A percentile compares a stretch with the other conserved stretches of the same genome.
These are phyloP conservation scores for Filobasidium wieringae DNA, from an alignment of 768 basidiomycete genomes.

Conservation along the genomic window DNA sequence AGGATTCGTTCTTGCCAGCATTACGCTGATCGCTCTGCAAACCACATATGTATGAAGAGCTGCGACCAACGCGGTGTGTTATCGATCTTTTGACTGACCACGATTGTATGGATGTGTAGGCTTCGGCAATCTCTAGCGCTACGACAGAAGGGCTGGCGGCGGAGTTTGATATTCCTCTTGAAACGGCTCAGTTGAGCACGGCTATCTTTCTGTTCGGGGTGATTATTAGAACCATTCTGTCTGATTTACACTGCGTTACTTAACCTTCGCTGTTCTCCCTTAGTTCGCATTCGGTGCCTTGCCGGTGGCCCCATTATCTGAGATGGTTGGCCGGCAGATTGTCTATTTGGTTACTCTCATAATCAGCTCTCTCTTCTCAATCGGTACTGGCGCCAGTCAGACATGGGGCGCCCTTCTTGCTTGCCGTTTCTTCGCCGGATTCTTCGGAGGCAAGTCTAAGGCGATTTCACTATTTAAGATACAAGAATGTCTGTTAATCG, in stretches of 20 bases:
- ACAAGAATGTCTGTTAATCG: background rate
- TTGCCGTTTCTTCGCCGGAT: background rate
- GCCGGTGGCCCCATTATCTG: background rate
- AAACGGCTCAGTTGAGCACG: background rate
- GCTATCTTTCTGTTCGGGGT: background rate
- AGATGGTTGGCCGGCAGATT: background rate
- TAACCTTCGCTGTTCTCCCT: background rate
- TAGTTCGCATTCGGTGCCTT: slow-evolving; percentile 7
- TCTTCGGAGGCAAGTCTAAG: background rate
- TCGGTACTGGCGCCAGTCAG: background rate
- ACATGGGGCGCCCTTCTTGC: background rate
- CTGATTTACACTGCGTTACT: background rate
- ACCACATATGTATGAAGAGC: background rate
- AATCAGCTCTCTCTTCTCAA: background rate
- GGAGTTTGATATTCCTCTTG: background rate
- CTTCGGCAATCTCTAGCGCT: background rate
- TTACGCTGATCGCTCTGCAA: background rate
- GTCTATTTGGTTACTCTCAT: slow-evolving; percentile 1
- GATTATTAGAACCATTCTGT: too few relatives aligned
- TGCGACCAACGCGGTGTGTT: too few relatives aligned
- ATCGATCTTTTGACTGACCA: too few relatives aligned
- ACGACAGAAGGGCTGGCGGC: background rate
- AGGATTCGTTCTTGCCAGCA: background rate
- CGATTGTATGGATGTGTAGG: too few relatives aligned
- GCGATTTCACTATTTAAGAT: background rate